phyloP scores from a whole-genome alignment of 1,284 basidiomycete species.

The Irpex rosettiformis region DNA sequence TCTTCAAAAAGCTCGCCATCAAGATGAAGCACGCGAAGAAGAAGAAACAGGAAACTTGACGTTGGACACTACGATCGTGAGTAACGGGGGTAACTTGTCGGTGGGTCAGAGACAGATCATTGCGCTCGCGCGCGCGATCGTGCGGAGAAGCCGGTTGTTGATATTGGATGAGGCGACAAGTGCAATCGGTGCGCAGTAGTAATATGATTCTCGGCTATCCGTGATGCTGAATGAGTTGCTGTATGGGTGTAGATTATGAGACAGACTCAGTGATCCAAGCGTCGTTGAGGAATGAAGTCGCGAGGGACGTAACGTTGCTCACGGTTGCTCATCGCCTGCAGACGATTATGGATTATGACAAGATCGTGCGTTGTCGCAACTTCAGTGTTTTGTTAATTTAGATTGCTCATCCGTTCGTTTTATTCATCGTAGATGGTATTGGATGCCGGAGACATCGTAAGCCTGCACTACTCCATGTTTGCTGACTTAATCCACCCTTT shows the following conservation, averaged over 20 bases:
- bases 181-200: neutral
- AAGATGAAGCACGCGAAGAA: too few species aligned
- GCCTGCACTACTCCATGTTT: too few species aligned
- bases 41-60: constrained; percentile 42
- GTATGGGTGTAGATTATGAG: constrained; percentile 54
- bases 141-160: constrained; percentile 48
- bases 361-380: constrained; percentile 27
- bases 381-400: neutral
- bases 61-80: constrained; percentile 47
- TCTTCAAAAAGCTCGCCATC: constrained; percentile 43
- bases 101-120: constrained; percentile 70
- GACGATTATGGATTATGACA: constrained; percentile 64
- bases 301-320: constrained; percentile 53
- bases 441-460: constrained; percentile 28
- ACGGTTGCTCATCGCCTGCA: constrained; percentile 69
- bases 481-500: neutral
- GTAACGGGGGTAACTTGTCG: constrained; percentile 62
- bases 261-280: constrained; percentile 58
- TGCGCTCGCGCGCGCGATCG: constrained; percentile 55
- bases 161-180: constrained; percentile 46
- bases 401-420: too few species aligned
- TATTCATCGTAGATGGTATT: constrained; percentile 28
- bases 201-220: too few species aligned
- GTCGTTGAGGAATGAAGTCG: constrained; percentile 51
- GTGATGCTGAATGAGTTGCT: too few species aligned